Base-by-base conservation (phyloP, 257 asterid genomes). In the Solanum pimpinellifolium region DNA sequence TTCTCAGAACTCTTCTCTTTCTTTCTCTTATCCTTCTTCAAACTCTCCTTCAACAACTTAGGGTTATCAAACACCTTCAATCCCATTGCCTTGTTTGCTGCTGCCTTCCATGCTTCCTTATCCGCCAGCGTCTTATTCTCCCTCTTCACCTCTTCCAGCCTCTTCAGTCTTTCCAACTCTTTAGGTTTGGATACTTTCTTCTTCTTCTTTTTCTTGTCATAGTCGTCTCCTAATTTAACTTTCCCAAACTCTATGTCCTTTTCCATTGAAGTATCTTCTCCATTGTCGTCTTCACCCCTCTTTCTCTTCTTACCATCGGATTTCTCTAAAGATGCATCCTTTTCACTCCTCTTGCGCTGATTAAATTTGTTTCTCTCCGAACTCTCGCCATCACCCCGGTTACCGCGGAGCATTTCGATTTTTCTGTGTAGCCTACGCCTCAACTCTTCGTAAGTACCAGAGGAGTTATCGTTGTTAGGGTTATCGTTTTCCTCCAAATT, bases 21-120 rank as follows among this genome's bases (percentile, higher is more conserved):
- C 27, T 25, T 73, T 73, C 47, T 35, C 47, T 35, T 73, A 12
- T 35, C 80, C 47, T 35, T 73, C 29, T 73, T 94, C 73, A 96
- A 90, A 86, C 97, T 96, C 91, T 93, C 97, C 92, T 90, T 95
- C 84, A 95, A 91, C 92, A 93, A 74, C 90, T 85, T 89, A 0
- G 98, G 92, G 52, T 95, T 90, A 42, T 96, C 98, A 25, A 94
- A 98, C 86, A 95, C 98, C 93, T 96, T 96, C 86, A 90, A 92
- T 7, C 99, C 98, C 97, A 92, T 92, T 8, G 98, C 99, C 88
- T 96, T 90, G 66, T 80, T 92, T 27, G 92, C 86, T 1, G 99
- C 99, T 10, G 95, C 91, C 90, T 90, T 95, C 99, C 99, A 95
- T 52, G 95, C 92, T 82, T 94, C 97, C 12, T 88, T 90, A 86